Conservation (phyloP, 768 basidiomycete genomes). For the Pisolithus tinctorius region DNA sequence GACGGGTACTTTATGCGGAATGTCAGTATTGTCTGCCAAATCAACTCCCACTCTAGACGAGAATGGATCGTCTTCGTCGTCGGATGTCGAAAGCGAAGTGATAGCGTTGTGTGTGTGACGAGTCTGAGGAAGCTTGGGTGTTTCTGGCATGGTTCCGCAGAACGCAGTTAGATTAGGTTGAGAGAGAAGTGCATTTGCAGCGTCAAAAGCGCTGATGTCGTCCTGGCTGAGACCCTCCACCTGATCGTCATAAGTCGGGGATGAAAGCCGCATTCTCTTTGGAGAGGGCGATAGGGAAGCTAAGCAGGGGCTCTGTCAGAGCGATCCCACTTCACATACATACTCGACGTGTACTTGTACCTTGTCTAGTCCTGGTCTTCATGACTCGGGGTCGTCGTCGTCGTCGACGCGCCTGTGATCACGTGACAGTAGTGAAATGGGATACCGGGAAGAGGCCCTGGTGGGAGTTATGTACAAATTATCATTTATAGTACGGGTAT, state of each 20-base stretch:
- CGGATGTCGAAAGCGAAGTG: not conserved
- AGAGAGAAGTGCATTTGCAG: slow-evolving; percentile 40
- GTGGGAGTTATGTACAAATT: too few species aligned
- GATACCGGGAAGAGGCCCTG: not conserved
- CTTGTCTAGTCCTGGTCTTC: not conserved
- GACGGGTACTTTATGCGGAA: slow-evolving; percentile 3
- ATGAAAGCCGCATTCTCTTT: slow-evolving; percentile 60
- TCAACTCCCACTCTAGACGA: not conserved
- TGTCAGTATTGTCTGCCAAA: not conserved
- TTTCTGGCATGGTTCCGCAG: not conserved
- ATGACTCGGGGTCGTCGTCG: not conserved
- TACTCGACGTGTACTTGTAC: not conserved
- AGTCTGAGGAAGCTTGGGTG: not conserved
- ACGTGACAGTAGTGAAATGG: not conserved
- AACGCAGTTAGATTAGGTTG: slow-evolving; percentile 17
- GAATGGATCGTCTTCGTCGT: slow-evolving; percentile 20
- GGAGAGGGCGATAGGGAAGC: slow-evolving; percentile 34
- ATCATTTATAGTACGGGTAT: too few species aligned
- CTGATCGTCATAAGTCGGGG: slow-evolving; percentile 57
- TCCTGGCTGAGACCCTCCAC: slow-evolving; percentile 46
- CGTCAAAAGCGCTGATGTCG: slow-evolving; percentile 49
- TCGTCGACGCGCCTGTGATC: not conserved
- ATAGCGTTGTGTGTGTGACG: not conserved
- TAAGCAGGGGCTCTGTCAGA: not conserved
- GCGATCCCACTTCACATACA: not conserved